A percentile compares a stretch with the other conserved stretches of the same genome.
Conservation (phyloP, 2,329 filamentous ascomycete species). For the Fusarium denticulatum region DNA sequence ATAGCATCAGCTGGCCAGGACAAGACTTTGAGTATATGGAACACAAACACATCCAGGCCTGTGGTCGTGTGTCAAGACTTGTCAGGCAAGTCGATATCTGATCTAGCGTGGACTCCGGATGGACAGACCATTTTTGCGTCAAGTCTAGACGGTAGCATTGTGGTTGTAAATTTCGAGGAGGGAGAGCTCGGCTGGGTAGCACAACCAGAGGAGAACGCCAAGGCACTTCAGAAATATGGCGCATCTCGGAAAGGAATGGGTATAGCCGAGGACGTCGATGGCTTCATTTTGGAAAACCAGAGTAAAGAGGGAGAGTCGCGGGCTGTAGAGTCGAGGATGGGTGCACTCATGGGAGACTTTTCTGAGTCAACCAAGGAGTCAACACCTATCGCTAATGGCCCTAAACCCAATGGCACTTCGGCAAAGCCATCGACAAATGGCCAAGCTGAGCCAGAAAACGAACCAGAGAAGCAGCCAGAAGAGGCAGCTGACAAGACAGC, state of each 20-base stretch:
- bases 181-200: conserved; percentile 93
- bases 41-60: conserved; percentile 91
- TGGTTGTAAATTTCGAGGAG: conserved; percentile 82
- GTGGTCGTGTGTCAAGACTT: conserved; percentile 91
- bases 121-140: conserved; percentile 87
- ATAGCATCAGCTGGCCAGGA: conserved; percentile 97
- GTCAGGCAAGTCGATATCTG: conserved; percentile 89
- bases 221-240: conserved; percentile 91
- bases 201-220: conserved; percentile 87
- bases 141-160: conserved; percentile 88
- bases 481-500: conserved; percentile 64
- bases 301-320: conserved; percentile 92
- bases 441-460: conserved; percentile 48
- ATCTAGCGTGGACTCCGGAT: conserved; percentile 93
- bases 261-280: conserved; percentile 91
- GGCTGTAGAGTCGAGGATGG: conserved; percentile 94
- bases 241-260: conserved; percentile 87
- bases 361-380: conserved; percentile 64
- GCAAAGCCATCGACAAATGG: conserved; percentile 55
- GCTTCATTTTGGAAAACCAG: conserved; percentile 85
- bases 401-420: conserved; percentile 54
- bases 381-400: conserved; percentile 60
- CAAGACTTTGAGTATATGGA: conserved; percentile 96
- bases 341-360: conserved; percentile 93
- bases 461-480: conserved; percentile 52